Base-by-base conservation (phyloP, 345 rosid genomes). In the Pseudoturritis turrita region DNA sequence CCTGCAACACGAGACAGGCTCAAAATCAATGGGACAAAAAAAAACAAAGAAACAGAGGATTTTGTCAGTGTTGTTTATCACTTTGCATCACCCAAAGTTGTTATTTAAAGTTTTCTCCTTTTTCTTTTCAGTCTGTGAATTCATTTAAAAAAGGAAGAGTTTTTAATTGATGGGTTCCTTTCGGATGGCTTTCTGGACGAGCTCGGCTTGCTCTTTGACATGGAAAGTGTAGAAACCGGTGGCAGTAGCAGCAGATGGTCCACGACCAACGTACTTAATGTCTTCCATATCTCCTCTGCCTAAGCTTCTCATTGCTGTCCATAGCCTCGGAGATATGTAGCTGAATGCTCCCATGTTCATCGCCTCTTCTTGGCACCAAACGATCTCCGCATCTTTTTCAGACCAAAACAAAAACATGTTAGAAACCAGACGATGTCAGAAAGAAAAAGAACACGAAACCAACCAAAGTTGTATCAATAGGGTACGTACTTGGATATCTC, bases 281-380 rank as follows among this genome's bases (percentile, higher is more conserved):
- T 86, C 90, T 19, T 84, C 85, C 36, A 75, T 3, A 3, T 78
- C 63, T 68, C 92, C 92, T 76, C 92, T 80, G 9, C 68, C 70
- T 14, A 83, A 59, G 51, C 77, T 65, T 77, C 79, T 83, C 88
- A 86, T 79, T 70, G 92, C 82, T 8, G 89, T 86, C 83, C 82
- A 76, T 26, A 89, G 83, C 51, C 89, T 83, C 0, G 87, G 91
- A 4, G 81, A 53, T 14, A 84, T 68, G 75, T 86, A 83, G 59
- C 33, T 82, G 60, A 83, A 87, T 17, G 87, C 92, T 51, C 96
- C 96, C 93, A 89, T 89, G 85, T 87, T 89, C 91, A 89, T 87
- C 19, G 93, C 87, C 79, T 89, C 96, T 75, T 87, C 92, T 75
- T 87, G 96, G 84, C 91, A 86, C 93, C 96, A 87, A 3, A 86